These are phyloP conservation scores for Lojkania enalia DNA, from an alignment of 2,329 filamentous ascomycete genomes.

Conservation along the genomic window DNA sequence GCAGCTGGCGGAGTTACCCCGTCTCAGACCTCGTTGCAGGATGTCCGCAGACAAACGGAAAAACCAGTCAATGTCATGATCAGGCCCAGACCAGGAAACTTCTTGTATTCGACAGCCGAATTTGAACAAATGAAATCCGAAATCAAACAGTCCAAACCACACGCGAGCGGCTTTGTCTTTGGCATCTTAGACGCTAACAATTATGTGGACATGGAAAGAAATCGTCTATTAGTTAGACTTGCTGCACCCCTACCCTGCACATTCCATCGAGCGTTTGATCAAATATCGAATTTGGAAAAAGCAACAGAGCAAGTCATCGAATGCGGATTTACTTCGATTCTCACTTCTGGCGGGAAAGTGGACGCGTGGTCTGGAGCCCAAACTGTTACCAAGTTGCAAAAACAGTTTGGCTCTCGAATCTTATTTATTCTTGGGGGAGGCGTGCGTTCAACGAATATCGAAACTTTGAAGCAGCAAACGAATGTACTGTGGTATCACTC, in stretches of 20 bases:
- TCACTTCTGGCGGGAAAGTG: slow-evolving; percentile 53
- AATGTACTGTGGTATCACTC: slow-evolving; percentile 49
- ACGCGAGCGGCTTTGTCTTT: slow-evolving; percentile 56
- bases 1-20: slow-evolving; percentile 51
- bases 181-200: slow-evolving; percentile 47
- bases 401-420: slow-evolving; percentile 36
- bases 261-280: slow-evolving; percentile 60
- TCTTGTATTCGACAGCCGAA: slow-evolving; percentile 49
- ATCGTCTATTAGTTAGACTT: slow-evolving; percentile 46
- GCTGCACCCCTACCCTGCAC: slow-evolving; percentile 54
- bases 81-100: slow-evolving; percentile 53
- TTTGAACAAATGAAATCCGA: slow-evolving; percentile 50
- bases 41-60: slow-evolving; percentile 25
- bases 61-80: slow-evolving; percentile 59
- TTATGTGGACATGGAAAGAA: slow-evolving; percentile 48
- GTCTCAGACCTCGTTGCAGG: slow-evolving; percentile 24
- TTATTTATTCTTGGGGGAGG: slow-evolving; percentile 57
- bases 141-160: slow-evolving; percentile 43
- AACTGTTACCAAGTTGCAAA: slow-evolving; percentile 36
- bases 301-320: slow-evolving; percentile 44
- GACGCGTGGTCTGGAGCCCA: slow-evolving; percentile 43
- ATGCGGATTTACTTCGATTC: slow-evolving; percentile 52
- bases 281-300: slow-evolving; percentile 33
- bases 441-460: slow-evolving; percentile 51
- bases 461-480: slow-evolving; percentile 33